Percentiles rank a stretch among this genome's conserved stretches.
Evolutionary conservation across 2,329 filamentous ascomycete species (phyloP).

Genomic region (Botrytis medusae): DNA sequence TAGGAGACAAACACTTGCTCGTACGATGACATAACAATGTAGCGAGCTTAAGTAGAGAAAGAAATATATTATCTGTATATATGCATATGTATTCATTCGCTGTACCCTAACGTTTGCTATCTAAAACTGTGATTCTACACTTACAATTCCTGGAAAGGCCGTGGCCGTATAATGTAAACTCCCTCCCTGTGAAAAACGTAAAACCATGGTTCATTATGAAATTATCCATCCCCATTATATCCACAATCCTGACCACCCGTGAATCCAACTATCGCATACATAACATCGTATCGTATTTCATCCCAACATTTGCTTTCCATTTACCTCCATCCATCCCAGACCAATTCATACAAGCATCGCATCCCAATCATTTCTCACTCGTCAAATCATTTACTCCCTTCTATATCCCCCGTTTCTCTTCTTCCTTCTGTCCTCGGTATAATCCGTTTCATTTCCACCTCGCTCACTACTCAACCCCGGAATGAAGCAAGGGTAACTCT

Average conservation of each 20-base stretch:
- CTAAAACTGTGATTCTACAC: background rate
- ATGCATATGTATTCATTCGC: slow-evolving; percentile 8
- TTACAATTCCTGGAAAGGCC: slow-evolving; percentile 9
- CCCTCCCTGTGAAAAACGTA: background rate
- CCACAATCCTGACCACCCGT: background rate
- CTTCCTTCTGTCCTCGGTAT: slow-evolving; percentile 37
- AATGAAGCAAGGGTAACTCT: slow-evolving; percentile 40
- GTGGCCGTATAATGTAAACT: slow-evolving; percentile 7
- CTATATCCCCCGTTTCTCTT: slow-evolving; percentile 31
- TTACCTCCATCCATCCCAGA: background rate
- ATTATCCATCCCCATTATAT: background rate
- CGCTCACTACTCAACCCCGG: slow-evolving; percentile 36
- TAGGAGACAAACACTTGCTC: background rate
- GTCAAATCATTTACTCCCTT: slow-evolving; percentile 2
- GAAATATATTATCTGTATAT: background rate
- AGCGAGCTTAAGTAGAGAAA: background rate
- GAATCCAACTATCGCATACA: background rate
- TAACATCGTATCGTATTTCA: slow-evolving; percentile 10
- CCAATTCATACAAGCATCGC: slow-evolving; percentile 4
- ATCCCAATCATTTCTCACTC: background rate
- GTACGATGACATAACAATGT: background rate
- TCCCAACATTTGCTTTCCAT: slow-evolving; percentile 2
- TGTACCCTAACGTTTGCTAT: background rate
- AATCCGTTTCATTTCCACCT: slow-evolving; percentile 31
- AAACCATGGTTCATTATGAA: slow-evolving; percentile 14